These are phyloP conservation scores for Xanthoparmelia taractica DNA, from an alignment of 495 filamentous ascomycete genomes.

Conservation along the genomic window DNA sequence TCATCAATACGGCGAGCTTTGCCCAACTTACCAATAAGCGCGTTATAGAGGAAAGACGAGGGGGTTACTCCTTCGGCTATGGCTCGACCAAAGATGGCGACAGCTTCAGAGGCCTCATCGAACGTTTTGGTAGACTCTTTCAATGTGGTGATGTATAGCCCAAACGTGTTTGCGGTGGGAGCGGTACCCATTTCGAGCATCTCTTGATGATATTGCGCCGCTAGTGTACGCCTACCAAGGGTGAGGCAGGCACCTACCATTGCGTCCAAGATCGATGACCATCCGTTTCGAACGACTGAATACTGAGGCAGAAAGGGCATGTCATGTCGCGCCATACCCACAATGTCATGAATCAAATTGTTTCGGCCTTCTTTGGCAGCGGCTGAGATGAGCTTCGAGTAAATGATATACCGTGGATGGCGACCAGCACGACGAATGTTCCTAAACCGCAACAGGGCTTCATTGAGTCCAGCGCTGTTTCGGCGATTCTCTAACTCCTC, in stretches of 20 bases:
- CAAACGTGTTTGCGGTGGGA: constrained; percentile 94
- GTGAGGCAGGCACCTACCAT: constrained; percentile 93
- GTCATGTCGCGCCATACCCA: constrained; percentile 78
- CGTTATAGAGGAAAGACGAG: constrained; percentile 95
- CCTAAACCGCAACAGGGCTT: constrained; percentile 72
- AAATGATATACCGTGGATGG: constrained; percentile 90
- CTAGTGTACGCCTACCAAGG: constrained; percentile 67
- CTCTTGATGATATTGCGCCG: constrained; percentile 82
- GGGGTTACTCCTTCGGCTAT: constrained; percentile 92
- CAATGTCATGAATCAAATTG: constrained; percentile 75
- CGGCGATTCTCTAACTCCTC: constrained; percentile 73
- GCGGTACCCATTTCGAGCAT: constrained; percentile 78
- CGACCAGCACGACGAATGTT: constrained; percentile 89
- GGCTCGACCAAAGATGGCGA: constrained; percentile 93
- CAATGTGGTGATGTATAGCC: constrained; percentile 94
- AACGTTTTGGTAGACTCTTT: constrained; percentile 96
- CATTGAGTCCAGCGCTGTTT: constrained; percentile 63
- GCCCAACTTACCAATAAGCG: constrained; percentile 94
- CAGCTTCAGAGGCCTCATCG: constrained; percentile 90
- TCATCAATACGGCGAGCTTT: constrained; percentile 97
- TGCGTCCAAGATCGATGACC: constrained; percentile 87
- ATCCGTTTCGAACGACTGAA: constrained; percentile 80
- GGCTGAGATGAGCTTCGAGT: constrained; percentile 86
- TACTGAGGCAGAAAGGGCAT: constrained; percentile 76
- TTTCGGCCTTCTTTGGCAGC: constrained; percentile 74